Evolutionary conservation across 2,329 filamentous ascomycete species (phyloP).

Genomic region (Drechmeria coniospora): DNA sequence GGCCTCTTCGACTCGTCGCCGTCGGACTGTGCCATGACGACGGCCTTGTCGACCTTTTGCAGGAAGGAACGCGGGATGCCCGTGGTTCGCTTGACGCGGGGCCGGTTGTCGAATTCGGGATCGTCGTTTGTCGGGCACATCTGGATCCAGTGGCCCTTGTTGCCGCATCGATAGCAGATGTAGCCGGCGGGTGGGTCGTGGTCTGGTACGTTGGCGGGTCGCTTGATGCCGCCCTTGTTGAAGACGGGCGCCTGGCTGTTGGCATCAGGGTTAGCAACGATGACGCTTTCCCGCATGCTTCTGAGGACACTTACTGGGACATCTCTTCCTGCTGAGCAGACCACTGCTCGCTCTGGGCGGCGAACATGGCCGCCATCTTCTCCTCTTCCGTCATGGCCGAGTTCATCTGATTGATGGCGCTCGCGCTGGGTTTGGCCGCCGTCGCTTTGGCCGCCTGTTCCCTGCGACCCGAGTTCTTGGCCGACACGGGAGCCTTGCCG

Average conservation of each 20-base stretch:
- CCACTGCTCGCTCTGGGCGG: slow-evolving; percentile 82
- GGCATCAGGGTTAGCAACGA: too few relatives aligned
- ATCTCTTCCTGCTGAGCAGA: slow-evolving; percentile 85
- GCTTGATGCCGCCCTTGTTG: slow-evolving; percentile 47
- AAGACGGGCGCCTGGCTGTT: slow-evolving; percentile 45
- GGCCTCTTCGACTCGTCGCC: slow-evolving; percentile 72
- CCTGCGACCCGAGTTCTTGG: slow-evolving; percentile 62
- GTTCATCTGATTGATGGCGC: slow-evolving; percentile 50
- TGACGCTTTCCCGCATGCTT: too few relatives aligned
- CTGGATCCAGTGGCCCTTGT: slow-evolving; percentile 99
- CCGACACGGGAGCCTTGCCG: slow-evolving; percentile 82
- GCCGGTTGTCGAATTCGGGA: slow-evolving; percentile 84
- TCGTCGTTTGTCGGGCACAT: slow-evolving; percentile 97
- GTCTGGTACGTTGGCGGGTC: slow-evolving; percentile 64
- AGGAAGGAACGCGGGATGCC: slow-evolving; percentile 92
- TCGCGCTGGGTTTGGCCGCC: slow-evolving; percentile 37
- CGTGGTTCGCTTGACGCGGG: slow-evolving; percentile 88
- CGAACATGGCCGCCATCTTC: slow-evolving; percentile 82
- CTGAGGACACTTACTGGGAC: slow-evolving; percentile 55
- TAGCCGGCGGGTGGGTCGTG: slow-evolving; percentile 89
- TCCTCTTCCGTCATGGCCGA: slow-evolving; percentile 84
- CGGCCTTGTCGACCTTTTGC: slow-evolving; percentile 86
- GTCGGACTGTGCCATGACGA: slow-evolving; percentile 56
- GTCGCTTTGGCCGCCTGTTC: slow-evolving; percentile 45
- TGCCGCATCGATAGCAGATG: slow-evolving; percentile 87